These are phyloP conservation scores for Fusarium tuaranense DNA, from an alignment of 2,329 filamentous ascomycete genomes.

Conservation along the genomic window DNA sequence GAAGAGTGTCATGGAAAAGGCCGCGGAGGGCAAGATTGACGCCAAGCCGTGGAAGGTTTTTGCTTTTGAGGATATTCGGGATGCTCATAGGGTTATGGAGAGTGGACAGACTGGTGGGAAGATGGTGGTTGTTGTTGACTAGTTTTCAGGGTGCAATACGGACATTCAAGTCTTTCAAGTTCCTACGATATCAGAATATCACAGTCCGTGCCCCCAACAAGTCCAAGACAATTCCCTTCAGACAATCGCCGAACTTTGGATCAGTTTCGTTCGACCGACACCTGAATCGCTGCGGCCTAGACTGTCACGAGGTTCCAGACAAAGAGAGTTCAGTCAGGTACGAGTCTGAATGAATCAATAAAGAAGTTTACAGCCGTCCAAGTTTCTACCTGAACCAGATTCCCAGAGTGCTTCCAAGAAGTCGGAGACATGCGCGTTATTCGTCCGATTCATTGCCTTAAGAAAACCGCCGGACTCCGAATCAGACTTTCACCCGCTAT, in stretches of 20 bases:
- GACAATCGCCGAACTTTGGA: too few relatives aligned
- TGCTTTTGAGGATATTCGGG: constrained; percentile 47
- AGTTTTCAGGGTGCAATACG: background rate
- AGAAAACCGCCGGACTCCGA: background rate
- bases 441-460: background rate
- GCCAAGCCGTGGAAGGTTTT: constrained; percentile 51
- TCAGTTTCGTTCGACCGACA: too few relatives aligned
- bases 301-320: too few relatives aligned
- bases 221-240: background rate
- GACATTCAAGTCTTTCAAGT: background rate
- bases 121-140: background rate
- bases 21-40: constrained; percentile 50
- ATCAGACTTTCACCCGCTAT: background rate
- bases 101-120: background rate
- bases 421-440: too few relatives aligned
- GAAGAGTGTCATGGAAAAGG: constrained; percentile 51
- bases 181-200: background rate
- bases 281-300: too few relatives aligned
- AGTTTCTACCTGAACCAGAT: too few relatives aligned
- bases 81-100: background rate
- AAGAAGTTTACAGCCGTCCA: too few relatives aligned
- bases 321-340: too few relatives aligned
- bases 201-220: background rate
- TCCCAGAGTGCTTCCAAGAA: too few relatives aligned
- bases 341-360: too few relatives aligned